Base-by-base conservation (phyloP, 768 basidiomycete genomes). In the Cytidiella melzeri region DNA sequence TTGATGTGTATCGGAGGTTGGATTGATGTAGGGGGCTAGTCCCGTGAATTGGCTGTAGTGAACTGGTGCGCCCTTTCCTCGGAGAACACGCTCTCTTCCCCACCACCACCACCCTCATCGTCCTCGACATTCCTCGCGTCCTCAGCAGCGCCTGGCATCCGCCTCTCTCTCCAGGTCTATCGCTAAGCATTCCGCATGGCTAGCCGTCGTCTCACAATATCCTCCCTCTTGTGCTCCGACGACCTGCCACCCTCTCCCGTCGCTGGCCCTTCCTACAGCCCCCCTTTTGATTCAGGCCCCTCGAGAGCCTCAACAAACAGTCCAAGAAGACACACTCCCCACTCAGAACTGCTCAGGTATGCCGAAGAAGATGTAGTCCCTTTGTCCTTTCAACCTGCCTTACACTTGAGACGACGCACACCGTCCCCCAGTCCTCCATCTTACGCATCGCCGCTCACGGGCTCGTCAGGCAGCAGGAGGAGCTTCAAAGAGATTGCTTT, bases 121-220 rank as follows among this genome's bases (percentile, higher is more conserved):
- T 18, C 11, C 30, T 15, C 30, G 30, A 34, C 30, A 15, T 15
- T 15, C 30, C 30, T 34, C 10, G 40, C 9, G 40, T 13, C 27
- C 28, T 18, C 19, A 26, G 2, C 30, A 15, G 11, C 13, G n/a
- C 30, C 45, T 36, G 4, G 4, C n/a, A 19, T 30, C 6, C 15
- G 9, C 40, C 9, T 15, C 30, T 7, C 40, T 9, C n/a, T 9
- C 40, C 40, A 9, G 7, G 40, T 19, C 19, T 36, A 9, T 46
- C 25, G 30, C 6, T 36, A 3, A 20, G n/a, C 6, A 27, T 18
- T 28, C 62, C 58, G 65, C 60, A 85, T 84, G 82, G 73, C 74
- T 41, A 79, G 83, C 23, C 73, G 84, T 46, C 74, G 86, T 44
- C 81, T 89, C 61, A 81, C 82, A 59, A 89, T 90, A 20, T 83